Conservation (phyloP, 805 yeast genomes). For the Blastobotrys parvus region DNA sequence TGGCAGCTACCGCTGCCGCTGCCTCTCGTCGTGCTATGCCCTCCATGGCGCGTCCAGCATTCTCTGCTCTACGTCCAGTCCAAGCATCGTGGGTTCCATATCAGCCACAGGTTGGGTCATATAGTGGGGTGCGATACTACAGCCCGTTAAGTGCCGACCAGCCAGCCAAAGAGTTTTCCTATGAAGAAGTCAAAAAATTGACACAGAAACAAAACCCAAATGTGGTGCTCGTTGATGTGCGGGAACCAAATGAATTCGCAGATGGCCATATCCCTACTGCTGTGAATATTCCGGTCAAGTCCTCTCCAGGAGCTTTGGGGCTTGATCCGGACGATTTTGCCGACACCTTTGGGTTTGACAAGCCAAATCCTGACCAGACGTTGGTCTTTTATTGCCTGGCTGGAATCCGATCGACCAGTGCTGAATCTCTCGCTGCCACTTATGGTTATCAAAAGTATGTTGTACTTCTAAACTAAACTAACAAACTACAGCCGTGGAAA, state of each 20-base stretch:
- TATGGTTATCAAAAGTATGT: constrained; percentile 64
- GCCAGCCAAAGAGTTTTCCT: constrained; percentile 46
- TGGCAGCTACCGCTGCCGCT: background rate
- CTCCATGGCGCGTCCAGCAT: background rate
- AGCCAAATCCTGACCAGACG: constrained; percentile 65
- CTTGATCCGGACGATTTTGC: constrained; percentile 70
- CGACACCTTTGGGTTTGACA: constrained; percentile 69
- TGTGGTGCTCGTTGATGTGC: constrained; percentile 70
- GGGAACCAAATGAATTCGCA: constrained; percentile 77
- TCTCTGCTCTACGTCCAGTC: background rate
- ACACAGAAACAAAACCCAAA: constrained; percentile 38
- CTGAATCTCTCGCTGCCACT: constrained; percentile 85
- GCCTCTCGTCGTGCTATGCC: background rate
- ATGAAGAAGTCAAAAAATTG: constrained; percentile 45
- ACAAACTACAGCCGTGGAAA: constrained; percentile 47
- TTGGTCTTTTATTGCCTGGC: constrained; percentile 86
- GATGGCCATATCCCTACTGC: constrained; percentile 79
- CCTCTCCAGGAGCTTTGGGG: constrained; percentile 88
- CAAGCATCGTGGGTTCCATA: too few relatives aligned
- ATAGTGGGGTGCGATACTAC: too few relatives aligned
- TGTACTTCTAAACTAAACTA: background rate
- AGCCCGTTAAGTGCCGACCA: constrained; percentile 22
- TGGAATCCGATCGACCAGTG: constrained; percentile 84
- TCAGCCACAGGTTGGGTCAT: too few relatives aligned
- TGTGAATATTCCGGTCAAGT: constrained; percentile 79